Evolutionary conservation across 2,329 filamentous ascomycete species (phyloP), one percentile per base, ranked within the genome.

Genomic region (Claviceps quebecensis): DNA sequence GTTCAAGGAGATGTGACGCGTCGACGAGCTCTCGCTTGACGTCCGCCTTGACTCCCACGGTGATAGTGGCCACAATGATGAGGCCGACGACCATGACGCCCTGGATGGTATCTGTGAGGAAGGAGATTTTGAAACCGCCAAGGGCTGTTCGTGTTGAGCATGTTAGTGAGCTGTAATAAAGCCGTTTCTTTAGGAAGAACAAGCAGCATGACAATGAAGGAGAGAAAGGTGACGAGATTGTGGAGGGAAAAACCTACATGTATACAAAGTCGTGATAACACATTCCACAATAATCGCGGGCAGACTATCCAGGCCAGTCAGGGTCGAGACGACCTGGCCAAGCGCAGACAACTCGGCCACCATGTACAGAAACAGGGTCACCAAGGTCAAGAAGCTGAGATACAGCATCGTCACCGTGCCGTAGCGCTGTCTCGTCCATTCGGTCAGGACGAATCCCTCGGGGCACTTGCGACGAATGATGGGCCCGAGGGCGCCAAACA

Each of bases 321-420:
- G 67, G 8, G 83, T 76, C 53, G 69, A 83, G 59, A 91, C 75
- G 40, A 91, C 87, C 65, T 91, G 86, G 49, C 88, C 85, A 29
- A 93, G 72, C 13, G 86, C 85, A 8, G 86, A 90, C 44, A 93
- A 74, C 70, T 93, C 87, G 19, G 86, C 80, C 26, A 91, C 81
- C 86, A 93, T 91, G 73, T 91, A 93, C 49, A 93, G 66, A 65
- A 91, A 93, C 59, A 93, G 75, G 1, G 87, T 91, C 48, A 89
- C 81, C 48, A 91, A 73, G 45, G 86, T 89, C 70, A 90, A 73
- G 59, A 85, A 76, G 64, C 85, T 88, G 55, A 93, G 72, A 63
- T 86, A 91, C 39, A 90, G 68, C 50, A 83, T 83, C 6, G 84
- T 74, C 37, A 81, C 63, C 2, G 75, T 63, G 17, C 87, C 87